phyloP scores from a whole-genome alignment of 192 early-diverging fungal genomes.

The Coemansia sp. region DNA sequence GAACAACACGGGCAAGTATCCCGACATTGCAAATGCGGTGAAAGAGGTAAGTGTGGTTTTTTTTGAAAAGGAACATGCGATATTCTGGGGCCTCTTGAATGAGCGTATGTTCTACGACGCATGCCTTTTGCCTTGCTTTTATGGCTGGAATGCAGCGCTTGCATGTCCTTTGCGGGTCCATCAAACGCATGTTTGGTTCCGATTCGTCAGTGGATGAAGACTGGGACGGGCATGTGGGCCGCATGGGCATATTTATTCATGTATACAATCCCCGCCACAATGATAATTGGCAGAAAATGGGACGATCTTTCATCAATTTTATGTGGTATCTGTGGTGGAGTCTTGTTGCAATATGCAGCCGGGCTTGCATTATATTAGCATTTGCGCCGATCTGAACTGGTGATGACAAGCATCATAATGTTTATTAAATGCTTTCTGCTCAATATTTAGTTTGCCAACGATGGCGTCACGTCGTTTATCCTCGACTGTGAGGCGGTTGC shows the following conservation, averaged over 20 bases:
- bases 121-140: background rate
- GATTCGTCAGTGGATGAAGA: background rate
- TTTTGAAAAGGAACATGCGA: background rate
- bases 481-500: constrained; percentile 99
- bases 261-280: background rate
- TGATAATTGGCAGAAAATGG: background rate
- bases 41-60: constrained; percentile 58
- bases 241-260: background rate
- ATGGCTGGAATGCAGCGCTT: background rate
- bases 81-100: no score
- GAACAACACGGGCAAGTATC: constrained; percentile 90
- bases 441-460: constrained; percentile 45
- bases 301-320: background rate
- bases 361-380: background rate
- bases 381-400: background rate
- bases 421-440: background rate
- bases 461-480: constrained; percentile 81
- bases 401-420: background rate
- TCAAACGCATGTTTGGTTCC: background rate
- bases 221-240: background rate
- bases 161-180: background rate
- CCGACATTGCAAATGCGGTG: constrained; percentile 84
- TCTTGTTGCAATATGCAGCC: background rate
- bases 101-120: background rate
- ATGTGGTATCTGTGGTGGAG: background rate